Conservation (phyloP, 305 asterid species). For the Fraxinus baroniana region DNA sequence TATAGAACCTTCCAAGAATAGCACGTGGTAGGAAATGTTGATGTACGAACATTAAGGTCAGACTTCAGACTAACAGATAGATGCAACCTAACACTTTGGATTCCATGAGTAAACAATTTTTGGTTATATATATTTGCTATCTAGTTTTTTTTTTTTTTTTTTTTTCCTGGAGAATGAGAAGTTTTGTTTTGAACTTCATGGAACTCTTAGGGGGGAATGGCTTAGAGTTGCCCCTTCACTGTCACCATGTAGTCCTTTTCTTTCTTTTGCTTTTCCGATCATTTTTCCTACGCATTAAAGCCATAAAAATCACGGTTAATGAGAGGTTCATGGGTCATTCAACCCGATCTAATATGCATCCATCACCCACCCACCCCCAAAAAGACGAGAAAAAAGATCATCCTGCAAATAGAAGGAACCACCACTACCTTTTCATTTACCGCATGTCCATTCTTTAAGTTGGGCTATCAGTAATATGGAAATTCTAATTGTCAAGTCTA, state of each 20-base stretch:
- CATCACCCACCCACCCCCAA: neutral
- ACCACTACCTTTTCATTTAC: neutral
- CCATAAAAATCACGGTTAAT: neutral
- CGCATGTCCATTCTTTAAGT: neutral
- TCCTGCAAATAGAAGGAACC: neutral
- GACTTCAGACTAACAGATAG: slow-evolving; percentile 7
- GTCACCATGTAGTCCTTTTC: neutral
- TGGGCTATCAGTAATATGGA: neutral
- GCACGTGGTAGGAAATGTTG: neutral
- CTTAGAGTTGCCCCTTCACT: neutral
- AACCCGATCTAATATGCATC: neutral
- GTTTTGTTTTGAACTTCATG: neutral
- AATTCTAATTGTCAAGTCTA: neutral
- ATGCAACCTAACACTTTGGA: slow-evolving; percentile 10
- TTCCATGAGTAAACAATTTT: neutral
- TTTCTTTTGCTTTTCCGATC: neutral
- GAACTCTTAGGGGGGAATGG: neutral
- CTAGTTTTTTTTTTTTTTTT: neutral
- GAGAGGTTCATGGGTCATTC: neutral
- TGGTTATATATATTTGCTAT: neutral
- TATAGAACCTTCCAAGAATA: neutral
- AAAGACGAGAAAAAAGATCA: neutral
- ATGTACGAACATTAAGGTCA: neutral
- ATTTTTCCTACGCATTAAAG: neutral
- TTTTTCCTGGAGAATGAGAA: neutral